A percentile compares a stretch with the other conserved stretches of the same genome.
Evolutionary conservation across 768 basidiomycete species (phyloP).

Genomic region (Leccinellum rugosiceps): DNA sequence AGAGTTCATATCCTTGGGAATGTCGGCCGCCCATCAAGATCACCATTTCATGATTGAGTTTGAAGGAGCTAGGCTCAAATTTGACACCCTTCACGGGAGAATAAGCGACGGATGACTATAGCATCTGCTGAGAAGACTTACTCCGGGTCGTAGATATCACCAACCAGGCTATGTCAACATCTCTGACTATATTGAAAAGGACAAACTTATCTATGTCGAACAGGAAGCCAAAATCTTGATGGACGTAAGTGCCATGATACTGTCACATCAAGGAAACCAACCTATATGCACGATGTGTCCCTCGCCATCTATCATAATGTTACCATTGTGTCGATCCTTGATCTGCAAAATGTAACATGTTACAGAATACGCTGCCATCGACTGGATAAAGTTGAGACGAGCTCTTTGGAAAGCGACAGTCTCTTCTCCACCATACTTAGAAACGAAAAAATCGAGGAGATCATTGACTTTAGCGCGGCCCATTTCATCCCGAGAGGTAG

Average conservation of each 20-base stretch:
- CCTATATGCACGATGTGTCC: slow-evolving; percentile 97
- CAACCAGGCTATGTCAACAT: slow-evolving; percentile 28
- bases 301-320: slow-evolving; percentile 99
- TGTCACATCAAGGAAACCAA: slow-evolving; percentile 34
- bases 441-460: slow-evolving; percentile 87
- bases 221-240: slow-evolving; percentile 88
- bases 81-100: slow-evolving; percentile 75
- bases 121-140: slow-evolving; percentile 30
- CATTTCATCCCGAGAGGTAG: slow-evolving; percentile 99
- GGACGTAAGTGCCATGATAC: slow-evolving; percentile 7
- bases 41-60: slow-evolving; percentile 98
- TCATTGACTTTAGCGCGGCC: slow-evolving; percentile 98
- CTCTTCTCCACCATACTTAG: slow-evolving; percentile 90
- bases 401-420: slow-evolving; percentile 89
- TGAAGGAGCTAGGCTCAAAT: slow-evolving; percentile 98
- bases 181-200: slow-evolving; percentile 2
- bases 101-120: slow-evolving; percentile 4
- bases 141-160: slow-evolving; percentile 53
- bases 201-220: slow-evolving; percentile 96
- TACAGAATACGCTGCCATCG: slow-evolving; percentile 98
- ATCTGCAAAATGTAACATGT: slow-evolving; percentile 98
- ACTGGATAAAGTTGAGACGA: slow-evolving; percentile 94
- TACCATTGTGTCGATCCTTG: slow-evolving; percentile 98
- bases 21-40: slow-evolving; percentile 93
- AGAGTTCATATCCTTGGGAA: slow-evolving; percentile 92